Evolutionary conservation across 2,329 filamentous ascomycete genomes (phyloP).

Genomic region (Exophiala dermatitidis): DNA sequence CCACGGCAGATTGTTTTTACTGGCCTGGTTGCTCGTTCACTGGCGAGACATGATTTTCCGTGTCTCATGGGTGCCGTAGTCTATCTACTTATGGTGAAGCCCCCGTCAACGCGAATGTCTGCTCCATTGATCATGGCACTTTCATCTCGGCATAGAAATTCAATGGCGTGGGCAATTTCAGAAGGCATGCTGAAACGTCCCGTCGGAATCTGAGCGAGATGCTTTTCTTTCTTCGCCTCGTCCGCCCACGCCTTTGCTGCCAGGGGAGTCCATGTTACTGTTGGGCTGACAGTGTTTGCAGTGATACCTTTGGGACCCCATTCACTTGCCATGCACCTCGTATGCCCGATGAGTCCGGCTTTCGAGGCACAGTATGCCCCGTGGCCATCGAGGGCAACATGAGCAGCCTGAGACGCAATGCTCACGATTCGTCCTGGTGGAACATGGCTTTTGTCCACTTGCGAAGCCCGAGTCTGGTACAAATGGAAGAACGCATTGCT

Average conservation of each 20-base stretch:
- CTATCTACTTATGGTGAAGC: constrained; percentile 33
- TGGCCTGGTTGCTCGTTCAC: too few species aligned
- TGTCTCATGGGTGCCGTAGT: neutral
- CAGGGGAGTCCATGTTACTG: constrained; percentile 42
- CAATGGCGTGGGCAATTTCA: constrained; percentile 36
- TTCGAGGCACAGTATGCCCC: constrained; percentile 46
- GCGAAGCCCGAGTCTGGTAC: constrained; percentile 28
- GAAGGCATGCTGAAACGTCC: constrained; percentile 36
- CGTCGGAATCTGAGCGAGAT: constrained; percentile 35
- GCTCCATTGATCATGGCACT: constrained; percentile 39
- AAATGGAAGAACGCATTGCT: constrained; percentile 41
- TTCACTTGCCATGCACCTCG: constrained; percentile 42
- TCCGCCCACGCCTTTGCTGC: constrained; percentile 41
- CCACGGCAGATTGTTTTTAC: too few species aligned
- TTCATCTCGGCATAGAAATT: constrained; percentile 37
- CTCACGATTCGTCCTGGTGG: constrained; percentile 42
- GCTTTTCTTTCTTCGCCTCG: constrained; percentile 31
- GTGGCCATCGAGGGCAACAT: constrained; percentile 41
- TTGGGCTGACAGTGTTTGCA: constrained; percentile 41
- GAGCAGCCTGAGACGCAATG: constrained; percentile 42
- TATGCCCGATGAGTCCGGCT: constrained; percentile 40
- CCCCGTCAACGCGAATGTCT: constrained; percentile 37
- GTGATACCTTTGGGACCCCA: constrained; percentile 43
- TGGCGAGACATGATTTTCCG: too few species aligned
- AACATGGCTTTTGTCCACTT: constrained; percentile 14